These are phyloP conservation scores for Penicillium sclerotigenum DNA, from an alignment of 2,329 filamentous ascomycete genomes.

Conservation along the genomic window DNA sequence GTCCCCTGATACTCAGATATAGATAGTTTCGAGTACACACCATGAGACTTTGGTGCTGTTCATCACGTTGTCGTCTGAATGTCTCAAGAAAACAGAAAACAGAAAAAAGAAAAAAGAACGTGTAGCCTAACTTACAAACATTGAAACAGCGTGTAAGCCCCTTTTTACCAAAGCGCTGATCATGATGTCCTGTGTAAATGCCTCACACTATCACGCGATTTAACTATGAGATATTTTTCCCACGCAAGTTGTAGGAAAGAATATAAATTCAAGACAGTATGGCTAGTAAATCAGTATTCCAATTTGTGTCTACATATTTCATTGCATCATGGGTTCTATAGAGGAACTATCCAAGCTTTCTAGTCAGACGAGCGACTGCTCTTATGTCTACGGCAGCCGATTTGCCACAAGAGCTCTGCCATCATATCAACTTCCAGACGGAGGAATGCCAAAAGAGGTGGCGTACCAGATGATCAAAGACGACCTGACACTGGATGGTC, in stretches of 20 bases:
- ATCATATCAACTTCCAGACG: slow-evolving; percentile 50
- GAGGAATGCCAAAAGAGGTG: slow-evolving; percentile 76
- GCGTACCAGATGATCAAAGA: slow-evolving; percentile 65
- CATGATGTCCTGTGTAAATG: slow-evolving; percentile 4
- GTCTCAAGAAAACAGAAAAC: not conserved
- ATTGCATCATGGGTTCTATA: slow-evolving; percentile 2
- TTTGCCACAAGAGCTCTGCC: slow-evolving; percentile 10
- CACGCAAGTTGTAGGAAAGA: not conserved
- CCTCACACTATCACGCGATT: slow-evolving; percentile 1
- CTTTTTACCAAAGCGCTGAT: not conserved
- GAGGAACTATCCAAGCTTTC: not conserved
- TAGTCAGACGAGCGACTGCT: not conserved
- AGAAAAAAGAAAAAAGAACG: too few species aligned
- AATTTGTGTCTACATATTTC: not conserved
- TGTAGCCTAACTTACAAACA: too few species aligned
- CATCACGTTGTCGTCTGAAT: not conserved
- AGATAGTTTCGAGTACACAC: not conserved
- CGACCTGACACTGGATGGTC: slow-evolving; percentile 62
- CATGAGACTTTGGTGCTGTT: not conserved
- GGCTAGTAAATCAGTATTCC: not conserved
- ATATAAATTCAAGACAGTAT: not conserved
- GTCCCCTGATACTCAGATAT: not conserved
- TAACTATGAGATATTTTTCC: slow-evolving; percentile 1
- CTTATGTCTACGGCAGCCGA: slow-evolving; percentile 10
- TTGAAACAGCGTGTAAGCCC: not conserved